Percentiles rank a stretch among this genome's conserved stretches.
phyloP scores from a whole-genome alignment of 208 protist species.

The Balamuthia mandrillaris region DNA sequence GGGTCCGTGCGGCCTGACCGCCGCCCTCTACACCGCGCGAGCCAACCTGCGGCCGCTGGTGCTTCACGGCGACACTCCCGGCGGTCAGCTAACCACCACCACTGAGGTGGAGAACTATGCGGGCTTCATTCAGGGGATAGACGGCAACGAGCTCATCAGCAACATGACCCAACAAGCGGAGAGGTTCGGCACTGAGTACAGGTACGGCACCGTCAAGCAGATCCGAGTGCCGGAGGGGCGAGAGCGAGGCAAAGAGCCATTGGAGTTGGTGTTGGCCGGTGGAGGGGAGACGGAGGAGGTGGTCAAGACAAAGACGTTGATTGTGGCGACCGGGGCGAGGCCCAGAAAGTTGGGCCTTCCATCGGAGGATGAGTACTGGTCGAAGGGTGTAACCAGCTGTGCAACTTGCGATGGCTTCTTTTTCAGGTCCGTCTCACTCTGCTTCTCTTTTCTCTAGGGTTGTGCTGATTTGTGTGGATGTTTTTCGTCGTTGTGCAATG shows the following conservation, averaged over 20 bases:
- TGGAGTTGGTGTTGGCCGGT: conserved; percentile 46
- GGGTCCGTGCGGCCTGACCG: conserved; percentile 73
- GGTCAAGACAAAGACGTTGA: conserved; percentile 58
- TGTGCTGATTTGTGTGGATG: too few relatives aligned
- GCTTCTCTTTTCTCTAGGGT: too few relatives aligned
- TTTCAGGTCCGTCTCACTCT: too few relatives aligned
- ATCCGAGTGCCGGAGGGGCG: too few relatives aligned
- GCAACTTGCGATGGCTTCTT: conserved; percentile 80
- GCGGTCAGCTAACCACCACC: conserved; percentile 79
- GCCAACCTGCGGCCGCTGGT: conserved; percentile 63
- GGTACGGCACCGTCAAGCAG: conserved; percentile 12
- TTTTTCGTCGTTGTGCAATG: too few relatives aligned
- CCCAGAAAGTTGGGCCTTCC: conserved; percentile 55
- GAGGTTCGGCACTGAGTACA: conserved; percentile 34
- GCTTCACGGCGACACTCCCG: conserved; percentile 70
- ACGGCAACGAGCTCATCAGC: conserved; percentile 35
- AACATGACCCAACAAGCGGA: conserved; percentile 44
- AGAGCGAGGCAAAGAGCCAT: too few relatives aligned
- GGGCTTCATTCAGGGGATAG: conserved; percentile 57
- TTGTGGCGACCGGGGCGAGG: conserved; percentile 75
- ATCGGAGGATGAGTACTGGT: conserved; percentile 62
- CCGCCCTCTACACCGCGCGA: conserved; percentile 73
- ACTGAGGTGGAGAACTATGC: conserved; percentile 80
- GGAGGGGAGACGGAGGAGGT: conserved; percentile 26
- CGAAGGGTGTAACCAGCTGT: conserved; percentile 74